Percentiles rank a stretch among this genome's conserved stretches.
Evolutionary conservation across 139 green algal species (phyloP).

Genomic region (Chlamydomonas incerta): DNA sequence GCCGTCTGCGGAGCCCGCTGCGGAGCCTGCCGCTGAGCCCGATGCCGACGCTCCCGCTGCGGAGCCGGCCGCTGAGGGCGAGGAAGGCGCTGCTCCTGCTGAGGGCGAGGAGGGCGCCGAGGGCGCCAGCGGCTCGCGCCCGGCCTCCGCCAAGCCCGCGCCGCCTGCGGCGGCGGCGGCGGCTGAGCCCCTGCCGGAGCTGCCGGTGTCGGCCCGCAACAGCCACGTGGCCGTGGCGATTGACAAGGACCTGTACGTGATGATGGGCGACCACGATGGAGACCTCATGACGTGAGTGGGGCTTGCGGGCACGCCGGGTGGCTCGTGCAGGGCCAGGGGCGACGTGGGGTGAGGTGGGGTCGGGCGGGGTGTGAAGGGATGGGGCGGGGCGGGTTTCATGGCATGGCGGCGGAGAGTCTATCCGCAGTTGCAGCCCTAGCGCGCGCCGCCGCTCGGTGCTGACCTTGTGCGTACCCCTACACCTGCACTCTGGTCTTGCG

Average conservation of each 20-base stretch:
- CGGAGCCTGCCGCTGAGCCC: neutral
- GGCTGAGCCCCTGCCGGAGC: slow-evolving; percentile 17
- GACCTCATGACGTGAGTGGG: slow-evolving; percentile 51
- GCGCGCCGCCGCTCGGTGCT: too few relatives aligned
- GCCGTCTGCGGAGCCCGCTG: neutral
- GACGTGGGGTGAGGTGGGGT: too few relatives aligned
- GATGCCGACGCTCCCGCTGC: neutral
- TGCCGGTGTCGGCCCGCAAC: slow-evolving; percentile 39
- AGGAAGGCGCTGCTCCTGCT: neutral
- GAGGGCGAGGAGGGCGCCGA: neutral
- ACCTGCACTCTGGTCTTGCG: too few relatives aligned
- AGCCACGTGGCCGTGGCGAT: slow-evolving; percentile 59
- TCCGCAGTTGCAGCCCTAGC: too few relatives aligned
- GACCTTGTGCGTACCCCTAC: too few relatives aligned
- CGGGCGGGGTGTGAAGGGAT: too few relatives aligned
- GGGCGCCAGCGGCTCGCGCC: neutral
- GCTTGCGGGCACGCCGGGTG: too few relatives aligned
- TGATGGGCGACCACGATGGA: slow-evolving; percentile 72
- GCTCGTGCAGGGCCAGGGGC: too few relatives aligned
- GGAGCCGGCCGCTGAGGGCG: slow-evolving; percentile 1
- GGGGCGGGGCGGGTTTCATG: too few relatives aligned
- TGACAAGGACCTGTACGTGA: slow-evolving; percentile 68
- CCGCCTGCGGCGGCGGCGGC: too few relatives aligned
- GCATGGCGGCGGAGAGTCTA: too few relatives aligned
- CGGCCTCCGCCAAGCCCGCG: neutral